Evolutionary conservation across 805 yeast species (phyloP).

Genomic region (Kodamaea sagamina): DNA sequence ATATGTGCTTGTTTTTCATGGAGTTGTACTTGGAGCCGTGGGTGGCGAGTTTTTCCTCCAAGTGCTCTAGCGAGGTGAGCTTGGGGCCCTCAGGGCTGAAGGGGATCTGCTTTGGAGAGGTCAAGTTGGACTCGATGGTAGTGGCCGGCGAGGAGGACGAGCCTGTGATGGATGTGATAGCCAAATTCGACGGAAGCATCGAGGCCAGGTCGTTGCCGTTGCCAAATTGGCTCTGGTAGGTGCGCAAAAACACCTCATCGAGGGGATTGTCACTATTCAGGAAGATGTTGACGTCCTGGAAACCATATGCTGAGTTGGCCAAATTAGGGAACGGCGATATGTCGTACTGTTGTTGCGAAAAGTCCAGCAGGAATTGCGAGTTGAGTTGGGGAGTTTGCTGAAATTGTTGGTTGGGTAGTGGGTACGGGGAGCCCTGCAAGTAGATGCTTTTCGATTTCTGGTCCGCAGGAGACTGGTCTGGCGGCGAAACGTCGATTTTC

Average conservation of each 20-base stretch:
- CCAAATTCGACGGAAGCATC: not conserved
- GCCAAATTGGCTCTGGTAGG: slow-evolving; percentile 13
- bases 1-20: slow-evolving; percentile 36
- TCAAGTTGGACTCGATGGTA: slow-evolving; percentile 9
- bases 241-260: slow-evolving; percentile 33
- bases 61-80: slow-evolving; percentile 12
- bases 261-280: slow-evolving; percentile 40
- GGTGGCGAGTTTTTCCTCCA: slow-evolving; percentile 17
- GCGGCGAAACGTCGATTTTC: slow-evolving; percentile 2
- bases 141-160: slow-evolving; percentile 12
- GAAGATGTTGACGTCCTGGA: slow-evolving; percentile 42
- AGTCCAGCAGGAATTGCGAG: not conserved
- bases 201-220: slow-evolving; percentile 2
- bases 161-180: not conserved
- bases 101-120: slow-evolving; percentile 9
- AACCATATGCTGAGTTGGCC: slow-evolving; percentile 21
- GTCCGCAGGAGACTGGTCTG: slow-evolving; percentile 4
- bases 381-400: not conserved
- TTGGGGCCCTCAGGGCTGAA: slow-evolving; percentile 10
- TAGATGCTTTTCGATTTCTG: not conserved
- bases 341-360: slow-evolving; percentile 2
- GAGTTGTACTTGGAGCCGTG: slow-evolving; percentile 28
- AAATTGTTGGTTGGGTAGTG: slow-evolving; percentile 3
- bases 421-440: not conserved
- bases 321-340: not conserved